Base-by-base conservation (phyloP, 1,139 yeast genomes). In the Saccharomyces hybrid region DNA sequence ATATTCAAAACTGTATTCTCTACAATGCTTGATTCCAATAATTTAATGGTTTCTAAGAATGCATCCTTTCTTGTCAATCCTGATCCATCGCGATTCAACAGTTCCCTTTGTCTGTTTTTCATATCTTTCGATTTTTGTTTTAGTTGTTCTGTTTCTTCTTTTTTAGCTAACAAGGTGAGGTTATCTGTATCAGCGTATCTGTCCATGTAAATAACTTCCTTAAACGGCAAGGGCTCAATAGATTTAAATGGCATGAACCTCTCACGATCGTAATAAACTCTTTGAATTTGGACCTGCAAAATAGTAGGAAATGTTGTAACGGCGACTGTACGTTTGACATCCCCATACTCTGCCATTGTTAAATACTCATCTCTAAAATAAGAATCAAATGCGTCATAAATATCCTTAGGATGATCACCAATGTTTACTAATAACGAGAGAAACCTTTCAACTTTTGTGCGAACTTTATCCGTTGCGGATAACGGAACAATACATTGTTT, bases 311-410 rank as follows among this genome's bases (percentile, higher is more conserved):
- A 73, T 57, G 82, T 77, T 13, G 81, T 76, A 6, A 91, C 80
- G 0, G 95, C 82, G 48, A 89, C 78, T 0, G 86, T 79, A 64
- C 95, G 82, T 56, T 86, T 85, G 4, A 82, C 90, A 46, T 77
- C 76, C 1, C 93, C 96, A 41, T 66, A 65, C 47, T 86, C 95
- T 53, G 87, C 77, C 50, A 80, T 78, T 1, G 83, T 80, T 47
- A 85, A 71, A 59, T 84, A 89, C 57, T 88, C 96, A 51, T 70
- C 72, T 52, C 84, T 85, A 68, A 90, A 90, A 63, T 85, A 88
- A 34, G 82, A 80, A 69, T 91, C 98, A 51, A 93, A 76, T 0
- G 98, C 95, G 66, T 89, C 97, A 67, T 93, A 91, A 13, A 93
- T 80, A 66, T 88, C 87, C 62, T 84, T 83, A 1, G 98, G 96